These are phyloP conservation scores for Fusarium vanettenii DNA, from an alignment of 2,329 filamentous ascomycete genomes.

Conservation along the genomic window DNA sequence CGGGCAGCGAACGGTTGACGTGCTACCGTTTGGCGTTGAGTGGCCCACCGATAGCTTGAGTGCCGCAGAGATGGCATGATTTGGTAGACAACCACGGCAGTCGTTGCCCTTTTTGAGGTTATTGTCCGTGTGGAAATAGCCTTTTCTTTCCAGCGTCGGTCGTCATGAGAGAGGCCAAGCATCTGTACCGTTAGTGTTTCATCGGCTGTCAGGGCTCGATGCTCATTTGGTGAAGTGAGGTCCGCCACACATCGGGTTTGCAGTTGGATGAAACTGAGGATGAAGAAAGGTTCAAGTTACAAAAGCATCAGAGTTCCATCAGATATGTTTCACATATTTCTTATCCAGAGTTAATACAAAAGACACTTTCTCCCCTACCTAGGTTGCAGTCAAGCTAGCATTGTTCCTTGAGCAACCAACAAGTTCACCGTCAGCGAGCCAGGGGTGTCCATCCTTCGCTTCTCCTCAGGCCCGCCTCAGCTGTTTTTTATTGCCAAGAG, in stretches of 20 bases:
- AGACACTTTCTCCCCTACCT: background rate
- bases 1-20: constrained; percentile 13
- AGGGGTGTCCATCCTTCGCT: background rate
- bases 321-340: background rate
- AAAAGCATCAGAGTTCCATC: background rate
- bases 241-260: background rate
- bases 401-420: background rate
- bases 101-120: background rate
- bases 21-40: background rate
- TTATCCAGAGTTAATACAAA: background rate
- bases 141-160: background rate
- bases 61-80: constrained; percentile 7
- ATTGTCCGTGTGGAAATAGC: background rate
- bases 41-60: background rate
- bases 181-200: background rate
- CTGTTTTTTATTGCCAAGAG: background rate
- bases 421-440: background rate
- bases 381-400: background rate
- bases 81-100: background rate
- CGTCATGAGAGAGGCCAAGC: background rate
- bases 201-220: background rate
- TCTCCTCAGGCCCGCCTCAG: background rate
- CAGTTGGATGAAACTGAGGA: background rate
- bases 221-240: background rate
- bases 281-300: background rate